Base-by-base conservation (phyloP, 2,329 filamentous ascomycete genomes). In the Sporothrix phasma region DNA sequence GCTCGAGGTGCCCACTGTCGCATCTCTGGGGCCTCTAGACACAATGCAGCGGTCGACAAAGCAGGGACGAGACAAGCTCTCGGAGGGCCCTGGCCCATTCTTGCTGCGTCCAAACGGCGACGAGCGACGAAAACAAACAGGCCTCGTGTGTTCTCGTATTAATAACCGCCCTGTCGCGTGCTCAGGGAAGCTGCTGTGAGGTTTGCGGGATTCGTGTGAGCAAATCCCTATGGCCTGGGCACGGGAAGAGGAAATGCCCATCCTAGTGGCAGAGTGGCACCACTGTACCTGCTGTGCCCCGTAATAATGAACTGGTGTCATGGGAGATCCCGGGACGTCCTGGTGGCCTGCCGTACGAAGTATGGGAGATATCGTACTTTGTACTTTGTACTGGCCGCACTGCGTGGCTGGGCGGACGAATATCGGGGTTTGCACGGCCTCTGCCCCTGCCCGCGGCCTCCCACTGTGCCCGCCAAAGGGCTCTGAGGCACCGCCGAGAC, bases 391-490 rank as follows among this genome's bases (percentile, higher is more conserved):
- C 26, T 31, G 8, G 24, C 24, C n/a, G 13, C 3, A 24, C 4
- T 19, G 53, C 34, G 34, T 34, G 34, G 13, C 34, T 47, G 37
- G 58, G 62, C 65, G 65, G 65, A 61, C 61, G 61, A 66, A 65
- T 51, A 63, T 66, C 65, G 65, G 65, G 63, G 65, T 66, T 66
- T 66, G 65, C 8, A 66, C 63, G 63, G 63, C 61, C 37, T 66
- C 60, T 66, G 65, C 47, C 63, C 26, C 34, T 31, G 39, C 49
- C 26, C 31, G 29, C n/a, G n/a, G n/a, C n/a, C n/a, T n/a, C n/a
- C n/a, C n/a, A n/a, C 24, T 60, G 26, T 22, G 34, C 24, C 24
- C n/a, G 34, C 34, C 53, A 34, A 54, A 17, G 37, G 51, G n/a
- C n/a, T 22, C 22, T 26, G 13, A 37, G 13, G 24, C 49, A 45